Evolutionary conservation across 805 yeast species (phyloP), one percentile per base, ranked within the genome.

Genomic region (Candida nitratophila): DNA sequence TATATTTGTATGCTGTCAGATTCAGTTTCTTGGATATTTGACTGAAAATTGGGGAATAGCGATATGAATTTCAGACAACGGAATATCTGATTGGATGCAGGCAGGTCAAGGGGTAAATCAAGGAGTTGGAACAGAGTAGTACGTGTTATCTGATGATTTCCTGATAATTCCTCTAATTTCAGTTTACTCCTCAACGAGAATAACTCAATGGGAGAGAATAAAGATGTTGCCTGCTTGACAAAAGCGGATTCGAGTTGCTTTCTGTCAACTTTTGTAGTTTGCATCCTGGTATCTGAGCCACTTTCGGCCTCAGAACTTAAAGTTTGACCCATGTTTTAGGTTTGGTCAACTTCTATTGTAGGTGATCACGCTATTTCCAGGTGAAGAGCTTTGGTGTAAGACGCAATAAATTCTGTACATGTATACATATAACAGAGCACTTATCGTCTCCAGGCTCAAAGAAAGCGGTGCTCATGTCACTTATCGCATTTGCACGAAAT

Each of bases 61-160:
- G 59, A 50, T 14, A 83, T 43, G 5, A 68, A 66, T 27, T 61
- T 57, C 15, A 77, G 56, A 4, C 74, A 58, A 6, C 64, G 59
- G 52, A 69, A 70, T 0, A 81, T 43, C 2, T 71, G 31, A 7
- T 62, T 57, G 0, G 14, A 6, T 1, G 68, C 57, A 3, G 59
- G 55, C 0, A 59, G 50, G 4, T 63, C 56, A 1, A 50, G 56
- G 1, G 75, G 74, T 2, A 76, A 44, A 15, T 57, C 56, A 16
- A 76, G 52, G 39, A 54, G 40, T 8, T 48, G 34, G 10, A 55
- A 50, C 22, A 74, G 43, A 17, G 61, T 59, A 3, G 44, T 45
- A 30, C 54, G 54, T 2, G 53, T 44, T 6, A 72, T 55, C 6
- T 44, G 26, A n/a, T 50, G 55, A 29, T 56, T 46, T 3, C 48